A percentile compares a stretch with the other conserved stretches of the same genome.
phyloP scores from a whole-genome alignment of 2,329 filamentous ascomycete species.

The Ophiostoma sp. region DNA sequence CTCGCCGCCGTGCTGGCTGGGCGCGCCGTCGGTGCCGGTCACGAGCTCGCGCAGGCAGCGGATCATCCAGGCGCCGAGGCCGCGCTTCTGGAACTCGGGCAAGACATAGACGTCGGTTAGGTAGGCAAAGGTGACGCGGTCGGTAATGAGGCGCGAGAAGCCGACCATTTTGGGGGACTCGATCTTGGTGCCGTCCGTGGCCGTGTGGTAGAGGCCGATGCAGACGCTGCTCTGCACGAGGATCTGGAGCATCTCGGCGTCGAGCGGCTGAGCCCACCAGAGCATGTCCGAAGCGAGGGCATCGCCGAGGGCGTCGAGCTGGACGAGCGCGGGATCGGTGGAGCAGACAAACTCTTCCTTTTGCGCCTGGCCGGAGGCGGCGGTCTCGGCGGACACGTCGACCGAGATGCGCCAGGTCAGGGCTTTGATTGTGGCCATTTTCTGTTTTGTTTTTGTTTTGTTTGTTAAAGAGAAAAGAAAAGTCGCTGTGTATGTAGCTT shows the following conservation, averaged over 20 bases:
- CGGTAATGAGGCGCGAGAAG: conserved; percentile 61
- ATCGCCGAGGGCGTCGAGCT: conserved; percentile 49
- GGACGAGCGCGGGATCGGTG: conserved; percentile 53
- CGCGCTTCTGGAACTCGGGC: conserved; percentile 53
- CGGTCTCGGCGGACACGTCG: conserved; percentile 2
- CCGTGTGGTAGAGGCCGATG: conserved; percentile 48
- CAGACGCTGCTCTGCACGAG: conserved; percentile 56
- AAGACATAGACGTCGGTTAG: conserved; percentile 64
- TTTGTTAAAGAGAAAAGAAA: neutral
- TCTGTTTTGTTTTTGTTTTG: neutral
- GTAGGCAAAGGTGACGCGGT: conserved; percentile 63
- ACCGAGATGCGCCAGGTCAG: conserved; percentile 21
- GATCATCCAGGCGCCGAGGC: conserved; percentile 62
- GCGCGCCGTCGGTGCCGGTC: conserved; percentile 36
- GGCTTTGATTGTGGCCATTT: neutral
- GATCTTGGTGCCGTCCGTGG: conserved; percentile 18
- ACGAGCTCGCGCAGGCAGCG: conserved; percentile 51
- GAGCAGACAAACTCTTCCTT: conserved; percentile 54
- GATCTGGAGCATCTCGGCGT: conserved; percentile 43
- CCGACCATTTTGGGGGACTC: conserved; percentile 41
- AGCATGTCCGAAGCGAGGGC: conserved; percentile 44
- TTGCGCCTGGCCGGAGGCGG: neutral
- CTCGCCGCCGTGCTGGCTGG: neutral
- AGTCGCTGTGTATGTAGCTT: no score
- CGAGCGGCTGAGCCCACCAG: conserved; percentile 53